A percentile compares a stretch with the other conserved stretches of the same genome.
Evolutionary conservation across 2,329 filamentous ascomycete genomes (phyloP).

Genomic region (Bisporella sp.): DNA sequence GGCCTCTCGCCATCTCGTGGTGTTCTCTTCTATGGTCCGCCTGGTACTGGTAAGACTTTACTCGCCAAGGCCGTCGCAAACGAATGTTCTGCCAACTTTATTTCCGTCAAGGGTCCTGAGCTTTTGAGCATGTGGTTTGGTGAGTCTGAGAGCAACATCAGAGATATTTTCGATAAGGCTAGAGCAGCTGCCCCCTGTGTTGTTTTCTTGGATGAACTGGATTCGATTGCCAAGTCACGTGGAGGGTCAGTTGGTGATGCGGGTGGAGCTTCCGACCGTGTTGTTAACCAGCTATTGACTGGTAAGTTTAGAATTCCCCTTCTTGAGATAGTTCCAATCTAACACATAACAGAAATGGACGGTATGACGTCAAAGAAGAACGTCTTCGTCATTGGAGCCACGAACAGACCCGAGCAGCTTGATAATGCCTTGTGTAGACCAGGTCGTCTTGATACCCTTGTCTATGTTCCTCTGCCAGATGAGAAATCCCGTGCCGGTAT

Average conservation of each 20-base stretch:
- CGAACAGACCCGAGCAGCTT: constrained; percentile 97
- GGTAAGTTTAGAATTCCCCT: constrained; percentile 45
- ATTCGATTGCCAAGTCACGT: constrained; percentile 99
- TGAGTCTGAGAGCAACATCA: constrained; percentile 99
- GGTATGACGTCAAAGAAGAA: constrained; percentile 99
- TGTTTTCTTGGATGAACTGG: constrained; percentile 96
- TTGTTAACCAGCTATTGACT: constrained; percentile 98
- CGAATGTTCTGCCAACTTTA: constrained; percentile 99
- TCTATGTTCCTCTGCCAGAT: constrained; percentile 96
- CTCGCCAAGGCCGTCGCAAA: constrained; percentile 99
- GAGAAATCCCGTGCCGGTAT: constrained; percentile 85
- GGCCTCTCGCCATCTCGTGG: constrained; percentile 95
- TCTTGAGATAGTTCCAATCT: constrained; percentile 28
- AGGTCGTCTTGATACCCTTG: constrained; percentile 95
- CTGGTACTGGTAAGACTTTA: constrained; percentile 99
- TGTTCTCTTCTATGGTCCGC: constrained; percentile 97
- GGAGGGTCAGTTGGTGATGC: constrained; percentile 94
- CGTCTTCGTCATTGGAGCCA: constrained; percentile 98
- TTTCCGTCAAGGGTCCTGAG: constrained; percentile 97
- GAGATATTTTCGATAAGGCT: constrained; percentile 99
- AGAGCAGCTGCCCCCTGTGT: constrained; percentile 96
- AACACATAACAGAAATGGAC: constrained; percentile 73
- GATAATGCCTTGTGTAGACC: constrained; percentile 97
- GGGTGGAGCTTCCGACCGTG: constrained; percentile 96
- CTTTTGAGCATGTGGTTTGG: constrained; percentile 99